Conservation (phyloP, 2,329 filamentous ascomycete species). For the Aschersonia sp. region DNA sequence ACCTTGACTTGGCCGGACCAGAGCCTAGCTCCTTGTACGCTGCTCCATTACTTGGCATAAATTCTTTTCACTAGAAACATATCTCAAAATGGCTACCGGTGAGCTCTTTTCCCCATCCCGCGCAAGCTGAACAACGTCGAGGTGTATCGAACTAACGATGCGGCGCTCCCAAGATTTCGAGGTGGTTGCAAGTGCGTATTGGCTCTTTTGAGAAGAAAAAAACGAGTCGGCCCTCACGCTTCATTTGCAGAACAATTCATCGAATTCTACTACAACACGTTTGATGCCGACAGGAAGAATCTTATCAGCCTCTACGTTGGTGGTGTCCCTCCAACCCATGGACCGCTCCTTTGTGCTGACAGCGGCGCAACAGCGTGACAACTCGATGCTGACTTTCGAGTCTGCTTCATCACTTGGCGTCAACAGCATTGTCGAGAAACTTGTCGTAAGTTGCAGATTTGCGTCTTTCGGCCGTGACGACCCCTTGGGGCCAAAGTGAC, state of each 20-base stretch:
- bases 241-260: conserved; percentile 64
- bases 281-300: conserved; percentile 54
- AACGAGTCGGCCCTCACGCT: neutral
- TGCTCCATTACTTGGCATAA: neutral
- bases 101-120: conserved; percentile 6
- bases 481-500: neutral
- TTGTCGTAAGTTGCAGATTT: conserved; percentile 41
- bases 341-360: conserved; percentile 2
- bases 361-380: conserved; percentile 43
- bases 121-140: neutral
- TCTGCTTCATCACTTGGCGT: conserved; percentile 49
- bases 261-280: conserved; percentile 78
- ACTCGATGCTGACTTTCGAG: conserved; percentile 94
- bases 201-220: neutral
- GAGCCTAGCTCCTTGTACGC: neutral
- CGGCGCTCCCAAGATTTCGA: conserved; percentile 22
- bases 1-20: no score
- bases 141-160: conserved; percentile 6
- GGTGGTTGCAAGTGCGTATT: conserved; percentile 29
- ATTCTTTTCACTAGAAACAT: conserved; percentile 1
- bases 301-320: conserved; percentile 71
- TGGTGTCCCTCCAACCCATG: conserved; percentile 1
- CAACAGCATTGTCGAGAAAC: conserved; percentile 60
- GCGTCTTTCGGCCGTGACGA: neutral
- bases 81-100: conserved; percentile 18